Evolutionary conservation across 148 eudicot species (phyloP).

Genomic region (Talinum fruticosum): DNA sequence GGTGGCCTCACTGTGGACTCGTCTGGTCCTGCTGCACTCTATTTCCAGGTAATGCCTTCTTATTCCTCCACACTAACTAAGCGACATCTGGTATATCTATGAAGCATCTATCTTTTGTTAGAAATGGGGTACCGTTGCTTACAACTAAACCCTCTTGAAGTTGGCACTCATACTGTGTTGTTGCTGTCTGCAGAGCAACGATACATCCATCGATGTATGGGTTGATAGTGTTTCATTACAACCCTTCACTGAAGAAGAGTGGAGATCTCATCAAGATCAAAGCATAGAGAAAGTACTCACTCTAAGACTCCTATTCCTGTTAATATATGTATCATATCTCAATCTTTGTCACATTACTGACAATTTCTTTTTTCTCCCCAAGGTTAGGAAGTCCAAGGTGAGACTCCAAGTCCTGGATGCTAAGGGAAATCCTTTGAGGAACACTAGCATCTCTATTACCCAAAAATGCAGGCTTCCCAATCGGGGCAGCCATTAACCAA

Average conservation of each 20-base stretch:
- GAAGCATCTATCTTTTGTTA: too few species aligned
- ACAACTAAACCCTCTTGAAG: too few species aligned
- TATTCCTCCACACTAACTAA: neutral
- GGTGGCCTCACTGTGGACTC: constrained; percentile 45
- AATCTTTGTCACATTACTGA: neutral
- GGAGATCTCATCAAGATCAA: constrained; percentile 67
- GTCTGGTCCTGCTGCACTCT: constrained; percentile 40
- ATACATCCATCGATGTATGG: constrained; percentile 48
- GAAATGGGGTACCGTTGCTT: too few species aligned
- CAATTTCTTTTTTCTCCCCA: neutral
- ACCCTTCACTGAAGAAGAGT: constrained; percentile 68
- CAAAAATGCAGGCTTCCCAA: constrained; percentile 37
- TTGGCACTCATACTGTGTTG: too few species aligned
- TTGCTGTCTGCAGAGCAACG: constrained; percentile 39
- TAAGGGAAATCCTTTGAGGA: constrained; percentile 34
- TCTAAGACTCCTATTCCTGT: neutral
- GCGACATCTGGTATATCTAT: too few species aligned
- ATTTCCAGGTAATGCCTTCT: constrained; percentile 39
- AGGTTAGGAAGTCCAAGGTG: constrained; percentile 47
- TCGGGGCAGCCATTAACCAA: constrained; percentile 49
- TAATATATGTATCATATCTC: neutral
- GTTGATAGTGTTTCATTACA: constrained; percentile 62
- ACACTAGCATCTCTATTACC: constrained; percentile 32
- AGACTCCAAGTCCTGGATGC: constrained; percentile 37
- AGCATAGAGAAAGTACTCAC: constrained; percentile 52